These are phyloP conservation scores for Pharnaceum exiguum DNA, from an alignment of 148 eudicot species.

Conservation along the genomic window DNA sequence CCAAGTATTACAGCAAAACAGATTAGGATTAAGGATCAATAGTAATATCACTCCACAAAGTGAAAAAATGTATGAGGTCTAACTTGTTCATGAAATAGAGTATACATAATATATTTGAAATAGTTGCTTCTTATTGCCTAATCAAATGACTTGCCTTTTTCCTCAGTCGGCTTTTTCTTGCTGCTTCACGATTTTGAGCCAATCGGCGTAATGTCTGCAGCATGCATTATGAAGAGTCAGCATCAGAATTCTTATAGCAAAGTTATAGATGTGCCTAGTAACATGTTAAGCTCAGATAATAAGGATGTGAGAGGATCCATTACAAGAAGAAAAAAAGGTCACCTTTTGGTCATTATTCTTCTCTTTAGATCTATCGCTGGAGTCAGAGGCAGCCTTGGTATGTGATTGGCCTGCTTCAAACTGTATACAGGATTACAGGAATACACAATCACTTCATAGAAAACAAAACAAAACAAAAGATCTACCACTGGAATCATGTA, in stretches of 20 bases:
- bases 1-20: not conserved
- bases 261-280: not conserved
- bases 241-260: not conserved
- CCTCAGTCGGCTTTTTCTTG: constrained; percentile 87
- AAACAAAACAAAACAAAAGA: not conserved
- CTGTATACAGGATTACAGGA: constrained; percentile 33
- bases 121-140: not conserved
- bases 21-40: not conserved
- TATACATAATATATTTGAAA: not conserved
- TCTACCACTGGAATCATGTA: too few species aligned
- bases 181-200: constrained; percentile 99
- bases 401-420: constrained; percentile 53
- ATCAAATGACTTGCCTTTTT: constrained; percentile 52
- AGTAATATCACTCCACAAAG: too few species aligned
- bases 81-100: too few species aligned
- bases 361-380: constrained; percentile 86
- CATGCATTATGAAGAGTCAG: constrained; percentile 4
- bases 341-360: constrained; percentile 86
- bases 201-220: constrained; percentile 81
- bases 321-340: not conserved
- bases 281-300: not conserved
- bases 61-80: too few species aligned
- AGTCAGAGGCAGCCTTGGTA: constrained; percentile 58
- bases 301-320: too few species aligned
- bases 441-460: not conserved